Percentiles rank a stretch among this genome's conserved stretches.
phyloP scores from a whole-genome alignment of 108 stramenopile species.

The Chaetoceros muelleri region DNA sequence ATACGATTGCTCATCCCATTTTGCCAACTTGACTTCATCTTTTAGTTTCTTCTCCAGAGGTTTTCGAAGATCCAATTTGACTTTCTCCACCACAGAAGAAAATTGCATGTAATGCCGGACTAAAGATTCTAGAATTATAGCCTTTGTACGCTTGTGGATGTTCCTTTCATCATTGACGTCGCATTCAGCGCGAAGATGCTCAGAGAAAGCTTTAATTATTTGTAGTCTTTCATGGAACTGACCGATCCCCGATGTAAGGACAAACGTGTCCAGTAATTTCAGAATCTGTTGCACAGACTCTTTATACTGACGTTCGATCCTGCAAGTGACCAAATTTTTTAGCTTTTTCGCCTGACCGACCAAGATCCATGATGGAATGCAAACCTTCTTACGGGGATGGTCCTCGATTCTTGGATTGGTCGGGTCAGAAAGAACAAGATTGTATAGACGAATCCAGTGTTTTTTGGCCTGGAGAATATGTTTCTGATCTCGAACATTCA shows the following conservation, averaged over 20 bases:
- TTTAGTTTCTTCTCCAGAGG: conserved; percentile 82
- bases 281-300: conserved; percentile 35
- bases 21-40: conserved; percentile 91
- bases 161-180: conserved; percentile 4
- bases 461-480: conserved; percentile 29
- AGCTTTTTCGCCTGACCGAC: conserved; percentile 32
- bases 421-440: conserved; percentile 20
- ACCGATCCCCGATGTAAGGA: conserved; percentile 64
- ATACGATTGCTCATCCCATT: conserved; percentile 98
- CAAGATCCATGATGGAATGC: conserved; percentile 67
- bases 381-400: neutral
- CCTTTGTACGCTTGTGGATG: conserved; percentile 11
- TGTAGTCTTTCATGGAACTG: conserved; percentile 50
- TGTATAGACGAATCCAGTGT: conserved; percentile 55
- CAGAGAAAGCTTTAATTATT: conserved; percentile 43
- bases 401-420: conserved; percentile 3
- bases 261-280: conserved; percentile 69
- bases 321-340: conserved; percentile 6
- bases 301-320: neutral
- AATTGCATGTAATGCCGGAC: conserved; percentile 73
- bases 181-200: conserved; percentile 25
- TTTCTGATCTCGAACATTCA: conserved; percentile 39
- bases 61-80: conserved; percentile 23
- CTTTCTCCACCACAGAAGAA: conserved; percentile 18
- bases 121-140: conserved; percentile 47